A percentile compares a stretch with the other conserved stretches of the same genome.
These are phyloP conservation scores for Sequoiadendron giganteum DNA, from an alignment of 75 land plant species.

Conservation along the genomic window DNA sequence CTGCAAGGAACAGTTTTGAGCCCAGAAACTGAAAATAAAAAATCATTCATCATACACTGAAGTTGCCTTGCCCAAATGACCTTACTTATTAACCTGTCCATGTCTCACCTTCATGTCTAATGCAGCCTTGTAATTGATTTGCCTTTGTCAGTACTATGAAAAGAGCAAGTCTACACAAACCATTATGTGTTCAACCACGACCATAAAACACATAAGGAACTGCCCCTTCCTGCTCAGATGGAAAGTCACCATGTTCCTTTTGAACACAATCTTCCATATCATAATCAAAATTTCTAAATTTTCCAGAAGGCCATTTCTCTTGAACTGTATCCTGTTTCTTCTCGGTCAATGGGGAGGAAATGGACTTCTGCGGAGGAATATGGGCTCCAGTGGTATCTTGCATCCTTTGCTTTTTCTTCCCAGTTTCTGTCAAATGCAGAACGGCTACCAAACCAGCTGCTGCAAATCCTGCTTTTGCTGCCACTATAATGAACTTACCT, in stretches of 20 bases:
- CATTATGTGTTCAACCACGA: slow-evolving; percentile 23
- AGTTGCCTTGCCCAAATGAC: not conserved
- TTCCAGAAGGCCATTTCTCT: slow-evolving; percentile 23
- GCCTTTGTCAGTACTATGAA: not conserved
- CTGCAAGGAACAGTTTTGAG: not conserved
- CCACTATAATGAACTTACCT: not conserved
- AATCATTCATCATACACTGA: not conserved
- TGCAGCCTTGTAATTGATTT: too few relatives aligned
- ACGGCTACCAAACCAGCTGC: not conserved
- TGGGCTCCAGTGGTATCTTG: not conserved
- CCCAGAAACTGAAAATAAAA: not conserved
- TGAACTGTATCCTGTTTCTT: slow-evolving; percentile 9
- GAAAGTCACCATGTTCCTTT: slow-evolving; percentile 33
- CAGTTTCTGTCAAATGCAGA: not conserved
- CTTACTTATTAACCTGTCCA: not conserved
- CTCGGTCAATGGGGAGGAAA: slow-evolving; percentile 8
- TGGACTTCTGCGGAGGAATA: not conserved
- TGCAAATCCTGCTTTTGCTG: slow-evolving; percentile 4
- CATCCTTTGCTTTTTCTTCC: not conserved
- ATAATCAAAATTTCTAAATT: slow-evolving; percentile 27
- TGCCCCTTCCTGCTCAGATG: slow-evolving; percentile 24
- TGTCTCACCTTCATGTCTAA: too few relatives aligned
- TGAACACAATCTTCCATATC: slow-evolving; percentile 36
- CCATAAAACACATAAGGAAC: slow-evolving; percentile 44
- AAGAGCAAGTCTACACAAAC: not conserved